Evolutionary conservation across 129 eudicot genomes (phyloP), one percentile per base, ranked within the genome.

Genomic region (Flaveria sonorensis): DNA sequence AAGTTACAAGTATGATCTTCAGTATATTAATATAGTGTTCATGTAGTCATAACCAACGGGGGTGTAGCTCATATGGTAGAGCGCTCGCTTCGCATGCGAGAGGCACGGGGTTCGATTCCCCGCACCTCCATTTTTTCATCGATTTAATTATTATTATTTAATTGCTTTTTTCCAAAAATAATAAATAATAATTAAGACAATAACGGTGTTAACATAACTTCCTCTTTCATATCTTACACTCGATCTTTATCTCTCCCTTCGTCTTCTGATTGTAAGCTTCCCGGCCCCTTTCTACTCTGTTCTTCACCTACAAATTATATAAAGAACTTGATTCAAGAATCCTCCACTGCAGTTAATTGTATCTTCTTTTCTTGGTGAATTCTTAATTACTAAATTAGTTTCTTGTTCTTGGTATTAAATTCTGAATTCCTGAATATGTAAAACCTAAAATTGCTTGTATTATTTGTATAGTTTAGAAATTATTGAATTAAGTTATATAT

Each of bases 21-120:
- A n/a, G n/a, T n/a, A n/a, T n/a, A n/a, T n/a, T n/a, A n/a, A n/a
- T n/a, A n/a, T n/a, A n/a, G n/a, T n/a, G n/a, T n/a, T n/a, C n/a
- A n/a, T n/a, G n/a, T n/a, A n/a, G n/a, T n/a, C n/a, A n/a, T n/a
- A n/a, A n/a, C n/a, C n/a, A n/a, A n/a, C n/a, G n/a, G 97, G 91
- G 96, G 78, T 90, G 98, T 90, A 93, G 98, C 97, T 93, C 97
- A 90, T 87, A 90, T 90, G 98, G 98, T 88, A 93, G 98, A 93
- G 97, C 96, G 98, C 97, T 88, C 91, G 98, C 96, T 93, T 90
- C 88, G 98, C 97, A 90, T 90, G 97, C 96, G 91, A 93, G 98
- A 93, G 98, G 98, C 92, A 87, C 92, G 96, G 92, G 96, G 96
- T 92, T 92, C 96, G 98, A 92, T 92, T 86, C 96, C 94, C 96